phyloP scores from a whole-genome alignment of 768 basidiomycete species.

The Baorangia bicolor region DNA sequence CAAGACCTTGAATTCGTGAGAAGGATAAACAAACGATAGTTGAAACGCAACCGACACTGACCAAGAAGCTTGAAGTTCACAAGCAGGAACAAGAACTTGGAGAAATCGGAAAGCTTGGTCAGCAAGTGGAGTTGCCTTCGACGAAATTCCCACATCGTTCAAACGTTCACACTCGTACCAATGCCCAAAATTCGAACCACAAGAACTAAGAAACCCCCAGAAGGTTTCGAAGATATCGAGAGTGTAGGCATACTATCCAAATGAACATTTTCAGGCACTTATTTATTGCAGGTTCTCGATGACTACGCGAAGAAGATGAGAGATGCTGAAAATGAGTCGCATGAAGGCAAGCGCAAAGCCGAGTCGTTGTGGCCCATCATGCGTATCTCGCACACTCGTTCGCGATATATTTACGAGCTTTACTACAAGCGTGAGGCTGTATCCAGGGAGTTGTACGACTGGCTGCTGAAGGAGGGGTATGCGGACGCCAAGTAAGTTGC shows the following conservation, averaged over 20 bases:
- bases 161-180: conserved; percentile 6
- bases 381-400: conserved; percentile 95
- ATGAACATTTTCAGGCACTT: neutral
- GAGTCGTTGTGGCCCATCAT: conserved; percentile 97
- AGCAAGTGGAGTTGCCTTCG: neutral
- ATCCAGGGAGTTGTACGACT: conserved; percentile 90
- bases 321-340: conserved; percentile 97
- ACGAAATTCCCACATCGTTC: conserved; percentile 20
- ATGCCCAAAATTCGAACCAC: conserved; percentile 96
- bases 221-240: conserved; percentile 95
- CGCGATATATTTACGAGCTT: conserved; percentile 95
- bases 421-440: conserved; percentile 99
- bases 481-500: conserved; percentile 87
- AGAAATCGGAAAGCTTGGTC: neutral
- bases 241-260: conserved; percentile 42
- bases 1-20: no score
- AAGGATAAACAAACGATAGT: neutral
- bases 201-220: conserved; percentile 91
- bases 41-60: no score
- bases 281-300: conserved; percentile 72
- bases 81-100: no score
- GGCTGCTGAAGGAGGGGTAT: conserved; percentile 96
- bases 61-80: no score
- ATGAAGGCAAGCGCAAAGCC: conserved; percentile 95
- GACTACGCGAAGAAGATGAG: conserved; percentile 99